phyloP scores from a whole-genome alignment of 257 asterid genomes.

The Anisodus tanguticus region DNA sequence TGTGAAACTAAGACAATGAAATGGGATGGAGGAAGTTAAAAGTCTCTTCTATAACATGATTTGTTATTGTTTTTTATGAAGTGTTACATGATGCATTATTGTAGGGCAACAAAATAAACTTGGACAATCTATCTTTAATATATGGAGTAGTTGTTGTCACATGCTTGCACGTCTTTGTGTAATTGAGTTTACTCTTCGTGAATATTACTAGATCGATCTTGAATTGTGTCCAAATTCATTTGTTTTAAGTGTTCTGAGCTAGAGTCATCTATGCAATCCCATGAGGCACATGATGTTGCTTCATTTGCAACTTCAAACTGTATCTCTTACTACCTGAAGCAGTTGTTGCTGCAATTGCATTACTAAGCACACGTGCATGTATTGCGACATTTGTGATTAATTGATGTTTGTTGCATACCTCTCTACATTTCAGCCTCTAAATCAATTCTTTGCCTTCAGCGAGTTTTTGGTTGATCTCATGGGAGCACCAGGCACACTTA shows the following conservation, averaged over 20 bases:
- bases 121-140: background rate
- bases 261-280: background rate
- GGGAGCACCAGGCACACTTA: conserved; percentile 99
- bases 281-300: background rate
- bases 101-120: background rate
- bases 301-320: background rate
- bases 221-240: background rate
- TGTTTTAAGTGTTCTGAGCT: background rate
- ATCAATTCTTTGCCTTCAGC: conserved; percentile 59
- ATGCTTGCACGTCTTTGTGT: background rate
- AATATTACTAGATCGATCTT: background rate
- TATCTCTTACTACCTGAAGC: background rate
- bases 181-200: background rate
- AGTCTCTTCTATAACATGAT: background rate
- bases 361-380: background rate
- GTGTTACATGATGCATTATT: background rate
- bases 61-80: background rate
- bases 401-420: conserved; percentile 29
- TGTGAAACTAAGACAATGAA: background rate
- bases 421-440: conserved; percentile 42
- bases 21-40: background rate
- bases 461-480: conserved; percentile 98
- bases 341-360: background rate
- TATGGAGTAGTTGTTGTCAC: background rate
- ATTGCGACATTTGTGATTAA: conserved; percentile 14